These are phyloP conservation scores for Rhodotorula sp. DNA, from an alignment of 1,284 basidiomycete species.

Conservation along the genomic window DNA sequence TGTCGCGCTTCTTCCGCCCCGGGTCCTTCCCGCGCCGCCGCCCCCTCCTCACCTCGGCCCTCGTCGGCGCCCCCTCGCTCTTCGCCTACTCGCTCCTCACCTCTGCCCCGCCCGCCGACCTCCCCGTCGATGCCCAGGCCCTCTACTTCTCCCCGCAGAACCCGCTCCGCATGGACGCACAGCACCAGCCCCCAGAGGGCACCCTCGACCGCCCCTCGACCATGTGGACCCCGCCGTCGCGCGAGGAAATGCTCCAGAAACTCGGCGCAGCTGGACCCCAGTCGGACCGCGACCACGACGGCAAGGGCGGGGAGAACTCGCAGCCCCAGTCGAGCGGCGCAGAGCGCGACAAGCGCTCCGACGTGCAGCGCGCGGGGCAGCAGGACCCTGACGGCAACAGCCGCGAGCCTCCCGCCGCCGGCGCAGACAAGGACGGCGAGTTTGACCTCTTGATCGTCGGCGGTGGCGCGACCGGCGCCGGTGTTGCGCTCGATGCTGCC, in stretches of 20 bases:
- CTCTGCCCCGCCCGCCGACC: not conserved
- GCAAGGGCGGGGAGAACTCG: conserved; percentile 14
- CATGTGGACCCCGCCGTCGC: conserved; percentile 37
- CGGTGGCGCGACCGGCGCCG: conserved; percentile 87
- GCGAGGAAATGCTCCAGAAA: conserved; percentile 35
- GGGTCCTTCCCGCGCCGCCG: conserved; percentile 17
- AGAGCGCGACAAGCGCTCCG: conserved; percentile 5
- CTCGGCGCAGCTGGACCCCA: conserved; percentile 3
- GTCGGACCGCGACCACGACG: conserved; percentile 9
- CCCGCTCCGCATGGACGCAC: conserved; percentile 21
- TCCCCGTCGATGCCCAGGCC: conserved; percentile 20
- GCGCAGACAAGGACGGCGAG: conserved; percentile 51
- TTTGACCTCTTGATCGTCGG: conserved; percentile 87
- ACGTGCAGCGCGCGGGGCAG: not conserved
- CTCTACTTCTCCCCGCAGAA: conserved; percentile 16
- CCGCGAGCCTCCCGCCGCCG: conserved; percentile 6
- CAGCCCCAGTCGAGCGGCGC: not conserved
- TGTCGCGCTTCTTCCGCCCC: conserved; percentile 31
- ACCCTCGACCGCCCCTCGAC: conserved; percentile 30
- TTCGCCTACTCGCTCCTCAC: conserved; percentile 25
- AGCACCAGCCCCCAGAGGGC: not conserved
- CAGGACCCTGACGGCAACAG: not conserved
- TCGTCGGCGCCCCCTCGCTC: conserved; percentile 12
- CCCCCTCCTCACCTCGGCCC: conserved; percentile 19
- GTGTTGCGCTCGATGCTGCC: conserved; percentile 90